phyloP scores from a whole-genome alignment of 768 basidiomycete species.

The Auricularia sp. region DNA sequence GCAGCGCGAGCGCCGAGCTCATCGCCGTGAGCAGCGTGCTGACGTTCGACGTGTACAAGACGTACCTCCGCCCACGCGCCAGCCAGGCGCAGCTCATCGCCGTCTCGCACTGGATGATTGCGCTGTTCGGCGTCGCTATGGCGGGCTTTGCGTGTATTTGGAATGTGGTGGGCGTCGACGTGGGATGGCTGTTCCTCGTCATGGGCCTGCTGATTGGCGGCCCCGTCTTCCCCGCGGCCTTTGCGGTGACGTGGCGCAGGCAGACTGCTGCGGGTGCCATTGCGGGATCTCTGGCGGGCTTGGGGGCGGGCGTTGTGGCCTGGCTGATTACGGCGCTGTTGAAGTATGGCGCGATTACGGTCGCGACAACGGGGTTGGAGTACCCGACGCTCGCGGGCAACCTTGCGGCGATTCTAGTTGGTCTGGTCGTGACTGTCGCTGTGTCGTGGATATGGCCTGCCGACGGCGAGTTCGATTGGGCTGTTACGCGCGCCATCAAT shows the following conservation, averaged over 20 bases:
- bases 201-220: slow-evolving; percentile 18
- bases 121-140: slow-evolving; percentile 19
- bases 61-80: slow-evolving; percentile 30
- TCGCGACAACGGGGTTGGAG: slow-evolving; percentile 17
- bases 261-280: slow-evolving; percentile 17
- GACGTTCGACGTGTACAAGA: slow-evolving; percentile 24
- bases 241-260: slow-evolving; percentile 15
- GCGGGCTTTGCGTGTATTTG: slow-evolving; percentile 20
- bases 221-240: slow-evolving; percentile 17
- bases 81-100: slow-evolving; percentile 12
- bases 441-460: slow-evolving; percentile 18
- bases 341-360: slow-evolving; percentile 15
- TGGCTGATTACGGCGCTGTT: slow-evolving; percentile 19
- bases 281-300: slow-evolving; percentile 18
- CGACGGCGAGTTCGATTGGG: slow-evolving; percentile 18
- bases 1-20: slow-evolving; percentile 36
- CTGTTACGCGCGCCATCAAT: slow-evolving; percentile 13
- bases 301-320: slow-evolving; percentile 18
- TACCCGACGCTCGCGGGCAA: slow-evolving; percentile 21
- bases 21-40: slow-evolving; percentile 32
- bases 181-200: slow-evolving; percentile 22
- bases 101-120: slow-evolving; percentile 15
- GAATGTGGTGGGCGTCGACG: slow-evolving; percentile 19
- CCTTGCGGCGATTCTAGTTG: slow-evolving; percentile 17
- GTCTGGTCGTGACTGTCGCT: slow-evolving; percentile 16